Conservation (phyloP, 306 rosid genomes). For the Senna tora region DNA sequence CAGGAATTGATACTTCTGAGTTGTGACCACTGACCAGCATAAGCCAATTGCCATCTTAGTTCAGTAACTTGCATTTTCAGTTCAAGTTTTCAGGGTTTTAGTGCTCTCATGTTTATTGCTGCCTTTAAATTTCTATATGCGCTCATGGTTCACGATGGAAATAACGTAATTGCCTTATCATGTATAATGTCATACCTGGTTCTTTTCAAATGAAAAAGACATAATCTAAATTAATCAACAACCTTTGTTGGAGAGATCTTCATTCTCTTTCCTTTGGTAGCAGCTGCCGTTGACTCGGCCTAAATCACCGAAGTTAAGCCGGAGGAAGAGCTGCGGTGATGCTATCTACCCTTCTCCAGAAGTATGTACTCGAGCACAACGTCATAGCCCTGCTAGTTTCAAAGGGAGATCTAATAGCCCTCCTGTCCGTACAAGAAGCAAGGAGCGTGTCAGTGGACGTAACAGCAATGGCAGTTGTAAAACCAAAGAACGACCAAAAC, state of each 20-base stretch:
- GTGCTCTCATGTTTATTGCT: not conserved
- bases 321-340: conserved; percentile 90
- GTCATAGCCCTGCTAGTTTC: conserved; percentile 64
- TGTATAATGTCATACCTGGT: not conserved
- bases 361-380: conserved; percentile 61
- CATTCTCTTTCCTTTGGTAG: conserved; percentile 28
- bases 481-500: conserved; percentile 56
- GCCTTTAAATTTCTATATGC: not conserved
- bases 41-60: not conserved
- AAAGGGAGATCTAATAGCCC: conserved; percentile 46
- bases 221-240: not conserved
- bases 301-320: conserved; percentile 75
- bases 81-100: not conserved
- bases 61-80: conserved; percentile 1
- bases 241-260: conserved; percentile 4
- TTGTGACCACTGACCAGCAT: not conserved
- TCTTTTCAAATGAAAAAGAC: conserved; percentile 7
- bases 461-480: conserved; percentile 48
- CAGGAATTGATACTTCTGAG: not conserved
- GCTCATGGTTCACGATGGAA: not conserved
- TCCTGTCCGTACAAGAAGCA: conserved; percentile 46
- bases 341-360: conserved; percentile 45
- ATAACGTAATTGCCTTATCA: not conserved
- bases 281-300: conserved; percentile 96
- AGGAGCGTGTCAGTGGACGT: conserved; percentile 50